Conservation (phyloP, 108 stramenopile species). For the Fistulifera pelliculosa region DNA sequence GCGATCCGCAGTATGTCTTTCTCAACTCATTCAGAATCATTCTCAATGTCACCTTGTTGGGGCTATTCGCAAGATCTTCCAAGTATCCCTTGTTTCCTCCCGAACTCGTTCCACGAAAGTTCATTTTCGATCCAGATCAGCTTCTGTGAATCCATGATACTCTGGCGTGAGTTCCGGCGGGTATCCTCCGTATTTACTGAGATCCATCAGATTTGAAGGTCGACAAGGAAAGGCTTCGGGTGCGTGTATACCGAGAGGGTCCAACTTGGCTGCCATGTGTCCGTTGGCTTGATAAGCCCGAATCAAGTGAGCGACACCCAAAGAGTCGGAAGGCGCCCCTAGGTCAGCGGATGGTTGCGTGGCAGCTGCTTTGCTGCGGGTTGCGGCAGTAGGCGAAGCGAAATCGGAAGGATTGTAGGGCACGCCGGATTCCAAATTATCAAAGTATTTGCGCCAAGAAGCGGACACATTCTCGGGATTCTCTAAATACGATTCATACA, state of each 20-base stretch:
- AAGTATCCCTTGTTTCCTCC: slow-evolving; percentile 95
- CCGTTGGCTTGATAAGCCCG: slow-evolving; percentile 96
- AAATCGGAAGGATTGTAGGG: slow-evolving; percentile 31
- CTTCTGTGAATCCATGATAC: slow-evolving; percentile 87
- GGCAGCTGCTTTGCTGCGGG: slow-evolving; percentile 17
- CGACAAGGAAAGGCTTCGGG: slow-evolving; percentile 73
- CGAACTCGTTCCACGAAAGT: slow-evolving; percentile 68
- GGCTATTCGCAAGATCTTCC: slow-evolving; percentile 75
- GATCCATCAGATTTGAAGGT: slow-evolving; percentile 33
- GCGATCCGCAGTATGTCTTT: slow-evolving; percentile 91
- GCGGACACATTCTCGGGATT: slow-evolving; percentile 67
- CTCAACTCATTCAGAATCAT: slow-evolving; percentile 70
- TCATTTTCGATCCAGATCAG: slow-evolving; percentile 87
- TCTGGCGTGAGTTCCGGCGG: slow-evolving; percentile 79
- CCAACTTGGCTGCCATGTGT: slow-evolving; percentile 90
- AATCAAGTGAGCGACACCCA: slow-evolving; percentile 91
- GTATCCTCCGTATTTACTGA: slow-evolving; percentile 28
- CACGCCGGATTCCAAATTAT: slow-evolving; percentile 36
- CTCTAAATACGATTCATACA: slow-evolving; percentile 59
- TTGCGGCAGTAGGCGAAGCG: slow-evolving; percentile 25
- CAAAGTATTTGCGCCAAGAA: slow-evolving; percentile 56
- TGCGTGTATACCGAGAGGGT: slow-evolving; percentile 88
- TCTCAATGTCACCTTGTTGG: slow-evolving; percentile 79
- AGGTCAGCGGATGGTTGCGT: slow-evolving; percentile 2
- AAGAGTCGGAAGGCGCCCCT: slow-evolving; percentile 76